A percentile compares a stretch with the other conserved stretches of the same genome.
These are phyloP conservation scores for Pythium phragmiticola DNA, from an alignment of 352 stramenopile genomes.

Conservation along the genomic window DNA sequence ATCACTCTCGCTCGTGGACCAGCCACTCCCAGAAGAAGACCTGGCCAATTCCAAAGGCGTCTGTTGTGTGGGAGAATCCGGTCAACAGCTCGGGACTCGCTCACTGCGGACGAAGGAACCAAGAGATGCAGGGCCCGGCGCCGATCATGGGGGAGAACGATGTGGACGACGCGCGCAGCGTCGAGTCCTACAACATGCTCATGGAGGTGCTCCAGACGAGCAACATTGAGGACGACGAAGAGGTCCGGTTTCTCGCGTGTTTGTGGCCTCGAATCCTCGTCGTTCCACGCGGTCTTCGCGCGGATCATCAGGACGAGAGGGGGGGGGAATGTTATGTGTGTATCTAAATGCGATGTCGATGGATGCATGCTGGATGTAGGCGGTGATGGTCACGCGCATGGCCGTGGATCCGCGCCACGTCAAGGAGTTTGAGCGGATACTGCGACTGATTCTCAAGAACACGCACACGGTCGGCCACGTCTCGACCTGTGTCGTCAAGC, in stretches of 20 bases:
- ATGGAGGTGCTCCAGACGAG: constrained; percentile 74
- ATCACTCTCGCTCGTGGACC: no score
- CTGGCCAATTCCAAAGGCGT: no score
- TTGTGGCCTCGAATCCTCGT: no score
- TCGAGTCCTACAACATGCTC: constrained; percentile 72
- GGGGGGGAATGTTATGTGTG: not conserved
- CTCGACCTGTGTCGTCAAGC: constrained; percentile 80
- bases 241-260: constrained; percentile 34
- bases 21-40: no score
- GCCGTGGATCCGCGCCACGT: constrained; percentile 68
- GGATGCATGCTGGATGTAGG: constrained; percentile 29
- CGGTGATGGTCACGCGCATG: constrained; percentile 84
- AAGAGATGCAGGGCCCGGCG: not conserved
- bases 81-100: no score
- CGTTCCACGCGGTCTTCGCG: not conserved
- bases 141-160: constrained; percentile 14
- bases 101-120: no score
- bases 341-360: not conserved
- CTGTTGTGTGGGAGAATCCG: no score
- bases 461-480: constrained; percentile 78
- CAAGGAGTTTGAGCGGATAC: constrained; percentile 74
- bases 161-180: constrained; percentile 31
- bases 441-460: constrained; percentile 80
- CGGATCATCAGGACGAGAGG: not conserved
- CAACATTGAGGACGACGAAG: constrained; percentile 77